These are phyloP conservation scores for Mycena epipterygia DNA, from an alignment of 768 basidiomycete genomes.

Conservation along the genomic window DNA sequence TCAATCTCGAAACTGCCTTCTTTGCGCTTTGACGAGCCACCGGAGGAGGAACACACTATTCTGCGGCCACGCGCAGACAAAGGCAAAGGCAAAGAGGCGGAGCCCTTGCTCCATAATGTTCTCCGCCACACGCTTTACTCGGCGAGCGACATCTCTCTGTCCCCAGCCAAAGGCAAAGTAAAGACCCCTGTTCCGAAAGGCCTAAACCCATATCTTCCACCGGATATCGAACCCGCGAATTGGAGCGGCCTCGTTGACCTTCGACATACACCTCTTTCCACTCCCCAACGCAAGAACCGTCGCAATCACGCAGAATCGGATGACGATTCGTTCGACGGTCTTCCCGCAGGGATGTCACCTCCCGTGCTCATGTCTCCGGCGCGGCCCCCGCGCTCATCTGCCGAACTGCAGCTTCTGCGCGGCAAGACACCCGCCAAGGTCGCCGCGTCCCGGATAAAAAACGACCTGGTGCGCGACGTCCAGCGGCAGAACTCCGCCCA, in stretches of 20 bases:
- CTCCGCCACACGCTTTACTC: conserved; percentile 65
- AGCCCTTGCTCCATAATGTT: conserved; percentile 63
- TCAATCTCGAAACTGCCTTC: conserved; percentile 36
- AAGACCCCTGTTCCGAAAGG: conserved; percentile 71
- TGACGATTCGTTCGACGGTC: conserved; percentile 66
- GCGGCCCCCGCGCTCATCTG: conserved; percentile 61
- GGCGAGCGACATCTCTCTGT: conserved; percentile 52
- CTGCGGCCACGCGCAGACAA: conserved; percentile 47
- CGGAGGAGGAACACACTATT: conserved; percentile 29
- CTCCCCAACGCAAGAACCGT: conserved; percentile 56
- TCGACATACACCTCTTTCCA: conserved; percentile 64
- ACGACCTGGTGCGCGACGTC: conserved; percentile 71
- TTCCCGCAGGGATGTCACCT: conserved; percentile 73
- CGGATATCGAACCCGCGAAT: conserved; percentile 60
- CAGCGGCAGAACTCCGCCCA: conserved; percentile 55
- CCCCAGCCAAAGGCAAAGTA: conserved; percentile 55
- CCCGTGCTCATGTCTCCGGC: conserved; percentile 70
- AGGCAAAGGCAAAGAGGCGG: conserved; percentile 63
- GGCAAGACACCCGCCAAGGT: conserved; percentile 80
- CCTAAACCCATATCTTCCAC: conserved; percentile 73
- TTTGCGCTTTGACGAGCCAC: conserved; percentile 31
- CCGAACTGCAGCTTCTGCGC: conserved; percentile 61
- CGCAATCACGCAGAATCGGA: conserved; percentile 49
- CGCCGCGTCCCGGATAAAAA: conserved; percentile 77
- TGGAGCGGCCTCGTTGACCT: conserved; percentile 87